Conservation (phyloP, 2,329 filamentous ascomycete species). For the Aspergillus udagawae region DNA sequence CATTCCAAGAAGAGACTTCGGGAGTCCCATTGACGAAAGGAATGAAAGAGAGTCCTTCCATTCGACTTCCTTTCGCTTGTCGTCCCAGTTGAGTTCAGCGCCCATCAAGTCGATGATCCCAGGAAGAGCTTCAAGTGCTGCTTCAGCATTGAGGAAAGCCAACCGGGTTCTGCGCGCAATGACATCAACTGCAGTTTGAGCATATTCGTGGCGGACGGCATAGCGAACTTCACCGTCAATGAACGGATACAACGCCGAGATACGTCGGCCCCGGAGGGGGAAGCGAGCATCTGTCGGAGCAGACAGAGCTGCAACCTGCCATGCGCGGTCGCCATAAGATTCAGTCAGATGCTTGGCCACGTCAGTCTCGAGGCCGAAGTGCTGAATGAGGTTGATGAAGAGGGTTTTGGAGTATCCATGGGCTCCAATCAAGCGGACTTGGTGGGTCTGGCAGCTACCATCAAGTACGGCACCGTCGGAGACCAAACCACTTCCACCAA, state of each 20-base stretch:
- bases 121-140: constrained; percentile 80
- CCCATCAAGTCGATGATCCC: constrained; percentile 85
- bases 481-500: constrained; percentile 65
- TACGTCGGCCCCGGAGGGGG: constrained; percentile 75
- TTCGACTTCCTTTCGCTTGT: constrained; percentile 67
- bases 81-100: constrained; percentile 76
- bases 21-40: constrained; percentile 60
- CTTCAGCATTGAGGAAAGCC: constrained; percentile 88
- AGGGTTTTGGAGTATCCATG: constrained; percentile 86
- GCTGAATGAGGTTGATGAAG: constrained; percentile 92
- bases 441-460: constrained; percentile 77
- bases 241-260: constrained; percentile 79
- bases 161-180: constrained; percentile 78
- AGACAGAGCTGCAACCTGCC: constrained; percentile 81
- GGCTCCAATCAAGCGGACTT: constrained; percentile 74
- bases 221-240: constrained; percentile 90
- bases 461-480: constrained; percentile 68
- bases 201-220: constrained; percentile 83
- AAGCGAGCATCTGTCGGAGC: constrained; percentile 72
- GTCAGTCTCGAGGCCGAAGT: constrained; percentile 87
- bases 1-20: constrained; percentile 53
- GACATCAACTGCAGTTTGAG: constrained; percentile 85
- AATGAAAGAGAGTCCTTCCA: constrained; percentile 68
- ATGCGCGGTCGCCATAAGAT: constrained; percentile 88
- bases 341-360: constrained; percentile 83